Conservation (phyloP, 768 basidiomycete genomes). For the Tylopilus plumbeoviolaceoides region DNA sequence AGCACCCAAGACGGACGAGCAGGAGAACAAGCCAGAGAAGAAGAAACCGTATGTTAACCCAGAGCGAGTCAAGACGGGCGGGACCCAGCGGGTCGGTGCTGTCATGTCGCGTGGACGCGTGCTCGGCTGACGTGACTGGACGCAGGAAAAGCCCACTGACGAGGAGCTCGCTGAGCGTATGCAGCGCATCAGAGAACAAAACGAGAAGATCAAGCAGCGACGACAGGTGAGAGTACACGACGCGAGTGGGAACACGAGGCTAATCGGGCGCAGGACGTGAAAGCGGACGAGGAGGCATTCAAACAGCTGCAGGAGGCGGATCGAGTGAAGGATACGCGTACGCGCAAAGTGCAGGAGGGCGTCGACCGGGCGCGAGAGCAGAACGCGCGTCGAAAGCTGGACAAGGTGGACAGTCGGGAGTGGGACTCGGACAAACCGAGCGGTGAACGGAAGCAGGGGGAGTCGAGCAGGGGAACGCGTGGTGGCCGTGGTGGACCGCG, state of each 20-base stretch:
- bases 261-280: conserved; percentile 53
- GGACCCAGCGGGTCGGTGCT: conserved; percentile 55
- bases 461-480: conserved; percentile 24
- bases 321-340: conserved; percentile 51
- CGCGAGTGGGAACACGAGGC: not conserved
- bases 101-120: not conserved
- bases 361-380: conserved; percentile 71
- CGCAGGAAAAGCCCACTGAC: conserved; percentile 66
- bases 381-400: conserved; percentile 77
- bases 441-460: not conserved
- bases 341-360: conserved; percentile 62
- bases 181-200: conserved; percentile 66
- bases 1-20: conserved; percentile 3
- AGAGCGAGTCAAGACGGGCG: conserved; percentile 82
- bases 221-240: conserved; percentile 45
- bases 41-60: conserved; percentile 77
- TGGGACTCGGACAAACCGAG: conserved; percentile 76
- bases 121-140: conserved; percentile 11
- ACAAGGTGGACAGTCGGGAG: conserved; percentile 73
- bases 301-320: conserved; percentile 64
- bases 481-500: conserved; percentile 32
- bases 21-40: conserved; percentile 40
- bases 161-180: conserved; percentile 68
- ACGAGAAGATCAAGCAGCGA: conserved; percentile 73
- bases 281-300: conserved; percentile 79